Conservation (phyloP, 2,329 filamentous ascomycete genomes). For the Aspergillus pseudoterreus region DNA sequence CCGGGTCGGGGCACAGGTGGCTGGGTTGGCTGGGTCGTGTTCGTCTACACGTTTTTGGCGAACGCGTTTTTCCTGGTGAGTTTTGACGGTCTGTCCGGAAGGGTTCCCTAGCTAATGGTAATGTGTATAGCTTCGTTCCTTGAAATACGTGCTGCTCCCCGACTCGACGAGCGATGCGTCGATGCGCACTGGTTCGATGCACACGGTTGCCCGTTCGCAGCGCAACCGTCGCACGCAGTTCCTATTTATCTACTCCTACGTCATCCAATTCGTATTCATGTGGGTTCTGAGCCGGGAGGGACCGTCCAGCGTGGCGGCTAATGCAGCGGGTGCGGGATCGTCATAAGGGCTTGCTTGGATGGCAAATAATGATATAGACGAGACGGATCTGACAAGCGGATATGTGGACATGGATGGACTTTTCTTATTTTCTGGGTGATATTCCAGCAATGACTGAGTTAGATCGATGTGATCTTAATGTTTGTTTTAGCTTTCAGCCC, state of each 20-base stretch:
- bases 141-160: conserved; percentile 93
- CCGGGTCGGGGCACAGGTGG: conserved; percentile 78
- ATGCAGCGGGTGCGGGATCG: conserved; percentile 6
- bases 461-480: too few relatives aligned
- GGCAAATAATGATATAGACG: conserved; percentile 21
- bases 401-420: background rate
- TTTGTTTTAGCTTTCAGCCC: too few relatives aligned
- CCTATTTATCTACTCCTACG: conserved; percentile 88
- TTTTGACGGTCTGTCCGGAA: conserved; percentile 8
- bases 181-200: conserved; percentile 56
- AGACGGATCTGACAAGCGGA: conserved; percentile 15
- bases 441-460: too few relatives aligned
- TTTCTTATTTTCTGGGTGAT: background rate
- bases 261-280: conserved; percentile 94
- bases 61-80: conserved; percentile 92
- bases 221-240: conserved; percentile 87
- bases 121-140: conserved; percentile 69
- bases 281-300: conserved; percentile 65
- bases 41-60: conserved; percentile 85
- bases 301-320: conserved; percentile 27
- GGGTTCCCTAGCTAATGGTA: background rate
- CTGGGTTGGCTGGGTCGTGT: conserved; percentile 84
- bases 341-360: conserved; percentile 6
- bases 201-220: conserved; percentile 77
- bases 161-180: conserved; percentile 67